These are phyloP conservation scores for Aeminium ludgeri DNA, from an alignment of 495 filamentous ascomycete genomes.

Conservation along the genomic window DNA sequence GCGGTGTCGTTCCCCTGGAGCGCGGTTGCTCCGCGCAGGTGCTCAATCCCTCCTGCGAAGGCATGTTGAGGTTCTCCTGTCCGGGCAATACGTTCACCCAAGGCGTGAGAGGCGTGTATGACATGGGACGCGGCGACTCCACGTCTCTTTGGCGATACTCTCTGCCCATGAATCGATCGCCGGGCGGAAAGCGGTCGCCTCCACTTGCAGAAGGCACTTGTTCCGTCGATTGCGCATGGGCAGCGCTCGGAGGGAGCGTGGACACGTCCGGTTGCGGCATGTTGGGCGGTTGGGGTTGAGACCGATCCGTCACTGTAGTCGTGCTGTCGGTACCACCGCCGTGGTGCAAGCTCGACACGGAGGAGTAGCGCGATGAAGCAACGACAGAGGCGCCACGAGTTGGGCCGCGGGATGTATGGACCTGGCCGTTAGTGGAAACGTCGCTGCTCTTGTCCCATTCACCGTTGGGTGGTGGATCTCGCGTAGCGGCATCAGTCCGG, in stretches of 20 bases:
- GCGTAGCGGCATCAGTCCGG: no score
- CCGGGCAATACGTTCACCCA: neutral
- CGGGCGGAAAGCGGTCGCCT: neutral
- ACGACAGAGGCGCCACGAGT: no score
- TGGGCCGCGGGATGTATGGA: no score
- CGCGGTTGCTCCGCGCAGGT: no score
- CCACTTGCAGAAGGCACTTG: neutral
- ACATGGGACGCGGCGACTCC: neutral
- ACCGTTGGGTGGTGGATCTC: no score
- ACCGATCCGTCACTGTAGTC: neutral
- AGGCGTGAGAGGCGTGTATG: constrained; percentile 6
- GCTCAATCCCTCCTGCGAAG: no score
- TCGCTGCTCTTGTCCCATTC: no score
- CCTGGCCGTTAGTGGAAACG: no score
- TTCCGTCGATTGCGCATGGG: neutral
- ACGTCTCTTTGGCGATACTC: neutral
- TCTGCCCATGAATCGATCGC: constrained; percentile 5
- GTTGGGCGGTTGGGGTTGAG: neutral
- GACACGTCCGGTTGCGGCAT: neutral
- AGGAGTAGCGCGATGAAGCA: constrained; percentile 1
- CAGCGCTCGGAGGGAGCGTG: neutral
- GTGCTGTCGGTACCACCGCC: constrained; percentile 2
- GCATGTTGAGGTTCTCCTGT: constrained; percentile 2
- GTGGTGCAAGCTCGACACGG: constrained; percentile 11
- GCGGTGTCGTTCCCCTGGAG: no score